A percentile compares a stretch with the other conserved stretches of the same genome.
Conservation (phyloP, 345 rosid genomes). For the Hibiscus syriacus region DNA sequence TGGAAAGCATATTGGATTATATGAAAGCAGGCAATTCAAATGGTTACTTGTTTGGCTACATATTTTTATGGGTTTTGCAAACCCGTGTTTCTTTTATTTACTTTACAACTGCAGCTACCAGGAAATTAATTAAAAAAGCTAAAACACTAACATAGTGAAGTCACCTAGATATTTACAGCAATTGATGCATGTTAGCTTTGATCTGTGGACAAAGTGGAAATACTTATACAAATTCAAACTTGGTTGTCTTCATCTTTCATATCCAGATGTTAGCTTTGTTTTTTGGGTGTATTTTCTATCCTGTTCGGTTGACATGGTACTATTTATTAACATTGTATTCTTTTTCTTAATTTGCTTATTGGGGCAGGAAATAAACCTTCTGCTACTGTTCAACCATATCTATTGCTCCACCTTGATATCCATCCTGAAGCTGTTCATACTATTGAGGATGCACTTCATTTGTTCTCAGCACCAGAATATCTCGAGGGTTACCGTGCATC, state of each 20-base stretch:
- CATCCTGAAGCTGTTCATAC: slow-evolving; percentile 56
- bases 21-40: not conserved
- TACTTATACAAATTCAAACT: not conserved
- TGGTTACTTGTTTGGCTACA: not conserved
- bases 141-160: not conserved
- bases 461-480: slow-evolving; percentile 69
- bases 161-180: not conserved
- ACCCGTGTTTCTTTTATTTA: not conserved
- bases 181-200: not conserved
- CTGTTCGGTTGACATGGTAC: not conserved
- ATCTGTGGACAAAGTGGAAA: not conserved
- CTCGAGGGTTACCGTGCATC: slow-evolving; percentile 82
- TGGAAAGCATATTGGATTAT: not conserved
- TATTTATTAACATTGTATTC: not conserved
- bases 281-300: not conserved
- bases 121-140: not conserved
- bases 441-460: slow-evolving; percentile 77
- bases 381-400: slow-evolving; percentile 82
- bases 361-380: slow-evolving; percentile 66
- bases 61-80: not conserved
- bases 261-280: not conserved
- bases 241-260: not conserved
- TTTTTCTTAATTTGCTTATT: not conserved
- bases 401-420: slow-evolving; percentile 84
- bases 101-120: not conserved